These are phyloP conservation scores for Cercospora sp. DNA, from an alignment of 2,329 filamentous ascomycete genomes.

Conservation along the genomic window DNA sequence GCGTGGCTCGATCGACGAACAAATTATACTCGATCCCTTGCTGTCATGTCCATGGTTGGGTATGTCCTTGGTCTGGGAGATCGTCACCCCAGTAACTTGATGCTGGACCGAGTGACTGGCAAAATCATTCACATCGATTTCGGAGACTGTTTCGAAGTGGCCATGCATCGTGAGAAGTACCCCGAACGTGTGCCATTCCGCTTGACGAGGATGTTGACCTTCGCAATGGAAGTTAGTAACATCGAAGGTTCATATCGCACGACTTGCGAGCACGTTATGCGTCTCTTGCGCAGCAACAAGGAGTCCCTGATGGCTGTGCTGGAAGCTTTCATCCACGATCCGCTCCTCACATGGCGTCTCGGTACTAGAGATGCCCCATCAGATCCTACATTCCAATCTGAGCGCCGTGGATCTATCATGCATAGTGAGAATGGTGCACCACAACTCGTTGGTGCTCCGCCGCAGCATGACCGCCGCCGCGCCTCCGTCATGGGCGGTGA, in stretches of 20 bases:
- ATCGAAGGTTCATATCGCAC: slow-evolving; percentile 98
- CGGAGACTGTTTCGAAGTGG: slow-evolving; percentile 98
- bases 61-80: slow-evolving; percentile 97
- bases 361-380: slow-evolving; percentile 62
- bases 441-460: background rate
- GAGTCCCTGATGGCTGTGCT: slow-evolving; percentile 97
- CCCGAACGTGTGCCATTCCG: slow-evolving; percentile 97
- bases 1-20: slow-evolving; percentile 96
- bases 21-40: slow-evolving; percentile 96
- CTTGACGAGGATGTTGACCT: slow-evolving; percentile 96
- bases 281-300: slow-evolving; percentile 93
- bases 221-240: slow-evolving; percentile 99
- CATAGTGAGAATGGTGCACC: slow-evolving; percentile 43
- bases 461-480: slow-evolving; percentile 30
- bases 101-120: slow-evolving; percentile 93
- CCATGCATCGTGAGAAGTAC: slow-evolving; percentile 99
- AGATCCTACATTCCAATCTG: slow-evolving; percentile 60
- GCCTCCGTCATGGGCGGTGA: slow-evolving; percentile 38
- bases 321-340: slow-evolving; percentile 99
- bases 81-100: slow-evolving; percentile 94
- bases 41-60: slow-evolving; percentile 99
- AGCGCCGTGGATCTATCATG: slow-evolving; percentile 62
- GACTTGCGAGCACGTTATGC: slow-evolving; percentile 98
- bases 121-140: slow-evolving; percentile 99
- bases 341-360: slow-evolving; percentile 95